A percentile compares a stretch with the other conserved stretches of the same genome.
Evolutionary conservation across 768 basidiomycete genomes (phyloP).

Genomic region (Rhizopogon salebrosus): DNA sequence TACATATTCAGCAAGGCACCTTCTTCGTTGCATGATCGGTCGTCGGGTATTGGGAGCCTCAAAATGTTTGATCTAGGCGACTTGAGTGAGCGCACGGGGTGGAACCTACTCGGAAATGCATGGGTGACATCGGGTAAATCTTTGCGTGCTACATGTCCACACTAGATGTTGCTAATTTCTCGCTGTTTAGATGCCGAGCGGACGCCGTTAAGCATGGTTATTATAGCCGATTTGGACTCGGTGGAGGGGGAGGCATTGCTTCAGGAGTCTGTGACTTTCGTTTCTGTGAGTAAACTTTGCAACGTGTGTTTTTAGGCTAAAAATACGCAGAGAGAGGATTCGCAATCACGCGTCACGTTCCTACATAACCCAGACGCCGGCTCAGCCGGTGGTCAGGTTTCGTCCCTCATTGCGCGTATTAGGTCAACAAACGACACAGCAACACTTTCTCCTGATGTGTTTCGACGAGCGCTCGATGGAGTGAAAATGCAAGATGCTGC

Average conservation of each 20-base stretch:
- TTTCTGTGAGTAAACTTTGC: slow-evolving; percentile 18
- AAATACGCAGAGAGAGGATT: slow-evolving; percentile 34
- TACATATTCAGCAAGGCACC: slow-evolving; percentile 56
- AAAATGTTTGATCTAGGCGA: slow-evolving; percentile 20
- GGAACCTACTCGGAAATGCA: slow-evolving; percentile 17
- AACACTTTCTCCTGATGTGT: slow-evolving; percentile 9
- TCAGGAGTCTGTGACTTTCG: slow-evolving; percentile 58
- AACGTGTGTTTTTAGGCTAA: slow-evolving; percentile 5
- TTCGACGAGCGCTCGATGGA: not conserved
- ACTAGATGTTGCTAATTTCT: not conserved
- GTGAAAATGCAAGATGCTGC: slow-evolving; percentile 10
- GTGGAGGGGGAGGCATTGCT: slow-evolving; percentile 51
- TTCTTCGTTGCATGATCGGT: slow-evolving; percentile 45
- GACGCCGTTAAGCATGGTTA: slow-evolving; percentile 44
- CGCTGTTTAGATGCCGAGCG: slow-evolving; percentile 7
- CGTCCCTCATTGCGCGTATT: not conserved
- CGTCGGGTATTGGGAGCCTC: slow-evolving; percentile 47
- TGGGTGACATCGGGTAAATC: slow-evolving; percentile 64
- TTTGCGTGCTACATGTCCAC: slow-evolving; percentile 7
- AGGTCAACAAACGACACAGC: slow-evolving; percentile 22
- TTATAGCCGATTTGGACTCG: slow-evolving; percentile 78
- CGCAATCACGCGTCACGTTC: slow-evolving; percentile 62
- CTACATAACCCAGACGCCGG: slow-evolving; percentile 58
- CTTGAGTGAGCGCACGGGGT: not conserved
- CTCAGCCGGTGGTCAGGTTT: not conserved